phyloP scores from a whole-genome alignment of 2,329 filamentous ascomycete species.

The Ophiostoma novo-ulmi region DNA sequence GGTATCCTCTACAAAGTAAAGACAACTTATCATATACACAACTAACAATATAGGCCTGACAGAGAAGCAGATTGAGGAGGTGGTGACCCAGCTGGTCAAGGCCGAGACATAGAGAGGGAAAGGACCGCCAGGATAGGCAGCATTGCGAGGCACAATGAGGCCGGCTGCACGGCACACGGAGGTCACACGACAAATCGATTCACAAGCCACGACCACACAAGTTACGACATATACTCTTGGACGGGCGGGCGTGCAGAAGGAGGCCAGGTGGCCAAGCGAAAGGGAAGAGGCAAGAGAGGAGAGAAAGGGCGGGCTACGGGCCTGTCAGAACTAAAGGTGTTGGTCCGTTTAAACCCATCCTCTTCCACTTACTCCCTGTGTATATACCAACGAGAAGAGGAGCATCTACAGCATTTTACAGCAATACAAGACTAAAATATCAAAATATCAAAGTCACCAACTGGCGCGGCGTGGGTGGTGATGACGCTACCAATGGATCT shows the following conservation, averaged over 20 bases:
- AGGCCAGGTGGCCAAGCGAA: neutral
- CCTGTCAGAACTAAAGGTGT: neutral
- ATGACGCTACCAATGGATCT: neutral
- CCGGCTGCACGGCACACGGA: neutral
- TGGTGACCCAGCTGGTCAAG: constrained; percentile 53
- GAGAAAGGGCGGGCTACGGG: neutral
- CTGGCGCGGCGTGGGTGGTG: neutral
- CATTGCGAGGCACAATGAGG: neutral
- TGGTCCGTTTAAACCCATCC: neutral
- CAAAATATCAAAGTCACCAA: neutral
- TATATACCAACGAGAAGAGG: constrained; percentile 10
- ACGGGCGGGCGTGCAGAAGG: neutral
- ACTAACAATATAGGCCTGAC: constrained; percentile 39
- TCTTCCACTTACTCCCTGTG: neutral
- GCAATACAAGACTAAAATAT: neutral
- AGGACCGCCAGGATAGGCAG: neutral
- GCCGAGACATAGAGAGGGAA: constrained; percentile 29
- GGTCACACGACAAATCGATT: neutral
- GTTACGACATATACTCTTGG: neutral
- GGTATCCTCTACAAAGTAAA: neutral
- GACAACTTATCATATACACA: neutral
- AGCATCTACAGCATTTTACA: constrained; percentile 13
- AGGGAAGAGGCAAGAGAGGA: neutral
- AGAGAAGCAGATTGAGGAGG: constrained; percentile 58
- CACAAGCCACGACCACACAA: neutral